Percentiles rank a stretch among this genome's conserved stretches.
Conservation (phyloP, 495 filamentous ascomycete genomes). For the Aspergillus bridgeri region DNA sequence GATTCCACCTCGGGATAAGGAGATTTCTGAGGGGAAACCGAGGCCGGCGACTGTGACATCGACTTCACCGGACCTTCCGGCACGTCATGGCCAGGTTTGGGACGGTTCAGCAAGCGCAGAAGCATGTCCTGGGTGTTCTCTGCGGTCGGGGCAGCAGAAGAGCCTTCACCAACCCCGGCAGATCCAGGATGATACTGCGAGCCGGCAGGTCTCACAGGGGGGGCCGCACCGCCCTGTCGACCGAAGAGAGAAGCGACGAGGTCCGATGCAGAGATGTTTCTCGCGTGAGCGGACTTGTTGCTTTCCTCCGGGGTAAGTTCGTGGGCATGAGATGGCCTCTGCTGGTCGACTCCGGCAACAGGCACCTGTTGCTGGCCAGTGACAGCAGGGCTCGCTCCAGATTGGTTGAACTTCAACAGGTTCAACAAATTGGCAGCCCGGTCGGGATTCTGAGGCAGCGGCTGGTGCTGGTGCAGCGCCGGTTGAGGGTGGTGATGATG, state of each 20-base stretch:
- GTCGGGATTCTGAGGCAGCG: conserved; percentile 47
- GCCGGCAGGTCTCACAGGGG: conserved; percentile 13
- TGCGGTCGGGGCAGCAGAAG: conserved; percentile 25
- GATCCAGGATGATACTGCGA: conserved; percentile 27
- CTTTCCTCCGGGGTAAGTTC: conserved; percentile 33
- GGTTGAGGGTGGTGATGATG: neutral
- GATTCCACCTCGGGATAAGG: conserved; percentile 9
- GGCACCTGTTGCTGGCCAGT: conserved; percentile 31
- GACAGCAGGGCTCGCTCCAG: conserved; percentile 26
- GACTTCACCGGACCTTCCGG: conserved; percentile 9
- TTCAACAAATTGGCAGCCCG: conserved; percentile 73
- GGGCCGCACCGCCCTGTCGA: conserved; percentile 29
- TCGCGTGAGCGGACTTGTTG: conserved; percentile 39
- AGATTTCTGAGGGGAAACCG: conserved; percentile 19
- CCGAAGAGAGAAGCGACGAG: conserved; percentile 59
- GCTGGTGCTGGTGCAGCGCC: conserved; percentile 21
- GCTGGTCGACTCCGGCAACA: conserved; percentile 25
- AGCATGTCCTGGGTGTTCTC: conserved; percentile 64
- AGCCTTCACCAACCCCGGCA: conserved; percentile 18
- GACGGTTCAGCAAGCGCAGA: conserved; percentile 60
- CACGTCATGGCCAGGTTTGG: conserved; percentile 41
- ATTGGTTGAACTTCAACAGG: conserved; percentile 78
- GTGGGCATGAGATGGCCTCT: conserved; percentile 36
- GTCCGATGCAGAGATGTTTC: conserved; percentile 60
- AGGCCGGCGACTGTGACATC: conserved; percentile 12